Evolutionary conservation across 2,329 filamentous ascomycete species (phyloP), one percentile per base, ranked within the genome.

Genomic region (Aspergillus ochraceus): DNA sequence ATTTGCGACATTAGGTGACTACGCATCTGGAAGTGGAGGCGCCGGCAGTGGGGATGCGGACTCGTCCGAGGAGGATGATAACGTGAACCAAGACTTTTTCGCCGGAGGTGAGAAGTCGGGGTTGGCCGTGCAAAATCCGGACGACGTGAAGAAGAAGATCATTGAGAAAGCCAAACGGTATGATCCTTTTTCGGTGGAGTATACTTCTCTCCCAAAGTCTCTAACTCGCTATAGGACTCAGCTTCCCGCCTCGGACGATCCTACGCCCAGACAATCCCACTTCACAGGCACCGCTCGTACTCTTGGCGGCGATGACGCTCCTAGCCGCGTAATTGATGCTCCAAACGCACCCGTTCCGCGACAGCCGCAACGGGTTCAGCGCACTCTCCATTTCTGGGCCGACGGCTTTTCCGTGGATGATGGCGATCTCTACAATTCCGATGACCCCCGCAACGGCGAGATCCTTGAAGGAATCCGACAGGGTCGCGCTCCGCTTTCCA

Each of bases 321-420:
- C 85, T 17, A 87, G 84, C 60, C 78, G 79, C 58, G 76, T 84
- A 14, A 80, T 88, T 55, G 79, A 82, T 53, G 81, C 84, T 65
- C 81, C 84, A 17, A 76, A 70, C 24, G 75, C 77, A 14, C 75
- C 77, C 55, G 67, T 72, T 19, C 70, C 77, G 26, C 75, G 74
- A 54, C 74, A 73, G 12, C 73, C 80, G n/a, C 76, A 80, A 59
- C 82, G 83, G 26, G 84, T 86, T 24, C 81, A 81, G 45, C 80
- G 86, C 57, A 84, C 81, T 24, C 80, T 89, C 47, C 85, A 89
- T 67, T 83, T 89, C 64, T 89, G 86, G 86, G 77, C 81, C 6
- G 84, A 89, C 70, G 86, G 86, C 22, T 88, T 88, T 68, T 88
- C 85, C 3, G 84, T 89, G 42, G 86, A 88, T 66, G 86, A 89